Base-by-base conservation (phyloP, 1,284 basidiomycete genomes). In the Pterulicium gracile region DNA sequence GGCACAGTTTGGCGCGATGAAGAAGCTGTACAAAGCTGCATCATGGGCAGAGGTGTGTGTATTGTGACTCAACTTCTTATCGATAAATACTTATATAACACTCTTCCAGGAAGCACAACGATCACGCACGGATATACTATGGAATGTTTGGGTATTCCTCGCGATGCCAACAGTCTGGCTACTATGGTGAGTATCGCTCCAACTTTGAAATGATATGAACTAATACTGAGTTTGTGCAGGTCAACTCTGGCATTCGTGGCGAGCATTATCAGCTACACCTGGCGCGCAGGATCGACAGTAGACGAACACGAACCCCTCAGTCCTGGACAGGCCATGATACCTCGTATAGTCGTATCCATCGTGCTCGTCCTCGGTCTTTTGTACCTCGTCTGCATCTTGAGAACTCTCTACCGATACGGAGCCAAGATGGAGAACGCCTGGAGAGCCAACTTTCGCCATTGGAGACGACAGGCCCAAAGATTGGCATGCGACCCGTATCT, bases 101-200 rank as follows among this genome's bases (percentile, higher is more conserved):
- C 18, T 24, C 5, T 35, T 44, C 14, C 46, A 80, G 75, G 80
- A 81, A 56, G 74, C 76, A 14, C 73, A 75, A 49, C 69, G 67
- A 54, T 66, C 67, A 2, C 69, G 68, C 34, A 72, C 75, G 0
- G 61, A 64, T 18, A 72, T 81, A 35, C 65, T 72, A 54, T 85
- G 81, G 82, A 85, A 85, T 55, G 74, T 82, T 13, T 83, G 81
- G 79, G 75, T 84, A 0, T 57, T 85, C n/a, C 66, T 85, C 20
- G 75, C 79, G 0, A 71, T 79, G 61, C 80, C 79, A 1, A 72
- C 68, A 0, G 57, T 78, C 18, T 81, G 77, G 73, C 69, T 81
- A 24, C 68, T 74, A 5, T 81, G 79, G 76, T 71, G 50, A 12
- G 59, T 59, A 10, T 32, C 27, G 7, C n/a, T n/a, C 7, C 27